Evolutionary conservation across 2,329 filamentous ascomycete species (phyloP), one percentile per base, ranked within the genome.

Genomic region (Hypoxylon sp.): DNA sequence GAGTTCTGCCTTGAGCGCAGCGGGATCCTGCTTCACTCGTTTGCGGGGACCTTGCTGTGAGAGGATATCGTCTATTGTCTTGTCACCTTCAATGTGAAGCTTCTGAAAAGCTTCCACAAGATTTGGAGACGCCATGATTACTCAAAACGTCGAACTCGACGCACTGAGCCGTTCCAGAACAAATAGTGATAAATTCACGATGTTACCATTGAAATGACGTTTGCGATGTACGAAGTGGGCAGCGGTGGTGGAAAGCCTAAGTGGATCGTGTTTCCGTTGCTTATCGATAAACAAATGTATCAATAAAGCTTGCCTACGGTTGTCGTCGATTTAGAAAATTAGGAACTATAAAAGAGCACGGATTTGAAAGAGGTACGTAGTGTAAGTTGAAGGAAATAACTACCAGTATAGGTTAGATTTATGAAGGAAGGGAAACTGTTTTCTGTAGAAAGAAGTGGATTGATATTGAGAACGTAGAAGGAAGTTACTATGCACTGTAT

Each of bases 1-100:
- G 4, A 97, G 80, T 54, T 85, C 79, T 34, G 76, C 75, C 71
- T 90, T 90, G 53, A 93, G 75, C 21, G 80, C 79, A n/a, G 84
- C 77, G 27, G 79, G 78, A 71, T 80, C 78, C 70, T 78, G 81
- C 63, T 65, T 77, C 49, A 69, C 60, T 53, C 72, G 73, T 59
- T 75, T 75, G 51, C 71, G 73, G 37, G 74, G 71, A 34, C 72
- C 54, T 52, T 69, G 67, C 59, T 73, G 63, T 60, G 82, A 78
- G 46, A 87, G 75, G 45, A 88, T 74, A 52, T 80, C 74, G 66
- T 88, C 85, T 57, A 88, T 83, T 17, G 63, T 63, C 27, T 69
- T 62, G 37, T 67, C 68, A 43, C 67, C 65, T 36, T 62, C 64
- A 16, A 86, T 67, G 38, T 75, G 75, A 50, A 86, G 74, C 65